Percentiles rank a stretch among this genome's conserved stretches.
phyloP scores from a whole-genome alignment of 352 stramenopile genomes.

The Globisporangium solare region DNA sequence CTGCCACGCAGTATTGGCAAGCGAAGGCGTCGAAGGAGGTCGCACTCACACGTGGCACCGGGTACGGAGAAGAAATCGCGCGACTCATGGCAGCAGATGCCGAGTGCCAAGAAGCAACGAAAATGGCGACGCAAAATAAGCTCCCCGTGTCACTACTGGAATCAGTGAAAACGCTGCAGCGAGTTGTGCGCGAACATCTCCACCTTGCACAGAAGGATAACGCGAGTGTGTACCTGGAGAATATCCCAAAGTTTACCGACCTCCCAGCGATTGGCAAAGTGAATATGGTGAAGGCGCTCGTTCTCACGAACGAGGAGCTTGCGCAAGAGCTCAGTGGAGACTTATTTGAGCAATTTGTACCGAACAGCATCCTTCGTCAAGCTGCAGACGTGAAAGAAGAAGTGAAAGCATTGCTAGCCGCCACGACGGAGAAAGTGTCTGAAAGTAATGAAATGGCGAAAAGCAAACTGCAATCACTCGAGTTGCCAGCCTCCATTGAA shows the following conservation, averaged over 20 bases:
- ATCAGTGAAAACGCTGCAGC: slow-evolving; percentile 50
- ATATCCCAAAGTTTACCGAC: slow-evolving; percentile 52
- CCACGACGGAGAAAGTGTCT: slow-evolving; percentile 35
- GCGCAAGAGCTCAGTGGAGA: slow-evolving; percentile 52
- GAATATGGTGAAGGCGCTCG: slow-evolving; percentile 59
- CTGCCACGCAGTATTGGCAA: slow-evolving; percentile 77
- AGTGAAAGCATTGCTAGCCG: slow-evolving; percentile 35
- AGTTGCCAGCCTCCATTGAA: slow-evolving; percentile 72
- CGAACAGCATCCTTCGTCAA: slow-evolving; percentile 42
- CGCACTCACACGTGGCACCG: slow-evolving; percentile 43
- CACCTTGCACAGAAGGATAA: slow-evolving; percentile 72
- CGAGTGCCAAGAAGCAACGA: slow-evolving; percentile 52
- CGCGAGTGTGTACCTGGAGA: slow-evolving; percentile 76
- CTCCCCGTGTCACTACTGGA: slow-evolving; percentile 49
- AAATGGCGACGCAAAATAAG: slow-evolving; percentile 55
- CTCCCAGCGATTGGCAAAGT: slow-evolving; percentile 55
- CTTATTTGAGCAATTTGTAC: slow-evolving; percentile 69
- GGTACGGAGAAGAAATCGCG: slow-evolving; percentile 79
- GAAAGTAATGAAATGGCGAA: slow-evolving; percentile 49
- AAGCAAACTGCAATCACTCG: slow-evolving; percentile 46
- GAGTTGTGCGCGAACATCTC: slow-evolving; percentile 51
- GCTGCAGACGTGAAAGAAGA: slow-evolving; percentile 46
- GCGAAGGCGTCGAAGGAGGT: slow-evolving; percentile 55
- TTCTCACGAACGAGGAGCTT: slow-evolving; percentile 44
- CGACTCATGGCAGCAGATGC: slow-evolving; percentile 46